Conservation (phyloP, 2,329 filamentous ascomycete species). For the Tricladium varicosporioides region DNA sequence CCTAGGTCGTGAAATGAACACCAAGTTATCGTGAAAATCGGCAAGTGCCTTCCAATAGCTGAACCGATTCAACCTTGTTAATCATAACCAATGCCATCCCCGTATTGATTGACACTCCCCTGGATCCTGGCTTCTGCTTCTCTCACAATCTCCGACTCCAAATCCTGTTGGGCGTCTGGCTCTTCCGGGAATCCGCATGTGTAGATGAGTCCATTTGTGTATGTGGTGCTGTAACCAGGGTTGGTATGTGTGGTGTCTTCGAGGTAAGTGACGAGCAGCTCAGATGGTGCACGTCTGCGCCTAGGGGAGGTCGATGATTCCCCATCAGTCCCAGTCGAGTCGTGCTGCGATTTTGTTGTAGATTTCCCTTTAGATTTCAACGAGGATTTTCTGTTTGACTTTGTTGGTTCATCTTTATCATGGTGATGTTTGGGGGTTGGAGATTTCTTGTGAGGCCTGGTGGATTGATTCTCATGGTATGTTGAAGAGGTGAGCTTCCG, state of each 20-base stretch:
- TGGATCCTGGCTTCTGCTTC: not conserved
- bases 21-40: too few relatives aligned
- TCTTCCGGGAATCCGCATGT: not conserved
- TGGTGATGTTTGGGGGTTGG: too few relatives aligned
- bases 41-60: too few relatives aligned
- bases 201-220: not conserved
- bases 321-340: not conserved
- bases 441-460: too few relatives aligned
- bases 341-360: not conserved
- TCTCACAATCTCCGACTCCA: not conserved
- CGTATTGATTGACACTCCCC: conserved; percentile 1
- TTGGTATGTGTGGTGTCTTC: not conserved
- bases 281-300: not conserved
- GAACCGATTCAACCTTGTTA: too few relatives aligned
- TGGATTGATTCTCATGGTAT: too few relatives aligned
- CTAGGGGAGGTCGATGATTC: not conserved
- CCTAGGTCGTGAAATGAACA: too few relatives aligned
- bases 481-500: too few relatives aligned
- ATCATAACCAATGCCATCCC: not conserved
- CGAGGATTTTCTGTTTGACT: too few relatives aligned
- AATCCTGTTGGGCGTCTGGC: not conserved
- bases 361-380: not conserved
- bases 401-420: too few relatives aligned
- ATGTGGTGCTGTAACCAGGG: not conserved
- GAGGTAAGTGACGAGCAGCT: not conserved